Evolutionary conservation across 1,284 basidiomycete species (phyloP).

Genomic region (Pseudozyma pruni): DNA sequence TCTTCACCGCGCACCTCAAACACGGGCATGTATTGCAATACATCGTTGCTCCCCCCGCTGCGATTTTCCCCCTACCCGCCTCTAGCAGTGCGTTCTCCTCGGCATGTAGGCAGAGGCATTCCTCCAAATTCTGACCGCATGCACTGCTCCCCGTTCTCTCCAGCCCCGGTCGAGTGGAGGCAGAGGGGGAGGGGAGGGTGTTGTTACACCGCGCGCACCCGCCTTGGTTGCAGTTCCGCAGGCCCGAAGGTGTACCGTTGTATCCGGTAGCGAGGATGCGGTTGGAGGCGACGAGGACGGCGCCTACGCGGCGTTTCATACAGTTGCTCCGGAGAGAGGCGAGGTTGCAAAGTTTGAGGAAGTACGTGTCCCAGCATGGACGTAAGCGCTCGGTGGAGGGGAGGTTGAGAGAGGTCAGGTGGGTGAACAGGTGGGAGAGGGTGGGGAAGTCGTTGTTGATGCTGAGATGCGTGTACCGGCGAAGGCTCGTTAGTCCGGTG

Average conservation of each 20-base stretch:
- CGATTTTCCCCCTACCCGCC: constrained; percentile 76
- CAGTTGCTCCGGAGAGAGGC: constrained; percentile 67
- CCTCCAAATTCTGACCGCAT: constrained; percentile 75
- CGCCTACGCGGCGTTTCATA: constrained; percentile 97
- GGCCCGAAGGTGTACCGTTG: constrained; percentile 92
- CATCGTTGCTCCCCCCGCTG: constrained; percentile 76
- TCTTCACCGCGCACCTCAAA: constrained; percentile 93
- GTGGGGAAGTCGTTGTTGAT: constrained; percentile 78
- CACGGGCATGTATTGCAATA: constrained; percentile 96
- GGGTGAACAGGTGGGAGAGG: constrained; percentile 72
- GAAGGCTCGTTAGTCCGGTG: constrained; percentile 12
- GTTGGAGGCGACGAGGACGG: constrained; percentile 83
- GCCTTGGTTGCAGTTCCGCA: constrained; percentile 70
- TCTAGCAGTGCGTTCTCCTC: constrained; percentile 98
- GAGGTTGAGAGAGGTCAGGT: constrained; percentile 80
- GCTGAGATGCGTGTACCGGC: constrained; percentile 72
- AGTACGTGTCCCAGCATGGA: constrained; percentile 67
- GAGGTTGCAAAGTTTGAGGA: constrained; percentile 65
- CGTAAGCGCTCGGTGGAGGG: constrained; percentile 81
- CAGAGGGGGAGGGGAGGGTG: constrained; percentile 10
- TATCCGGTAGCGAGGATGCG: constrained; percentile 96
- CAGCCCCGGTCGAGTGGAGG: neutral
- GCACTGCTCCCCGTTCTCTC: constrained; percentile 23
- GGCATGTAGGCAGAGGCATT: constrained; percentile 95
- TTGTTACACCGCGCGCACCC: constrained; percentile 66